Evolutionary conservation across 2,329 filamentous ascomycete species (phyloP), one percentile per base, ranked within the genome.

Genomic region (Cordyceps cicadae): DNA sequence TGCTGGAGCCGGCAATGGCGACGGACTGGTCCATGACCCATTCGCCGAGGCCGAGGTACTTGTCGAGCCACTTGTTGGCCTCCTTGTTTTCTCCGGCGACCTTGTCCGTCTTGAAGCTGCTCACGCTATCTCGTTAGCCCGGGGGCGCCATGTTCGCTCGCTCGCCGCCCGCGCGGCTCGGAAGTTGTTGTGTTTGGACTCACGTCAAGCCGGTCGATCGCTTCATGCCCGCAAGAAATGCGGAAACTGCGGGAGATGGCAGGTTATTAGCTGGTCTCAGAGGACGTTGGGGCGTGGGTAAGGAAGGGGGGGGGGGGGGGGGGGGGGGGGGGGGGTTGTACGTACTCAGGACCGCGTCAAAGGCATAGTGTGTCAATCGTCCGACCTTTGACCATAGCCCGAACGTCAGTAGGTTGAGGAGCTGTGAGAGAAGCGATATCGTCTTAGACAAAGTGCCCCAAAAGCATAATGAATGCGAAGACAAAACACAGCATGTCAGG

Each of bases 11-110:
- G 72, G 96, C 90, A 61, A 97, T 84, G 46, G 92, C 92, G 37
- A 97, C 91, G 34, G 92, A 95, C 78, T 95, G 89, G 75, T 99
- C 94, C 92, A 99, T 96, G 65, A 97, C 89, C 85, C 92, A 96
- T 79, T 99, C 94, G 68, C 94, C 94, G 19, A 97, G 87, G 64
- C 91, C 91, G 49, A 97, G 86, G 74, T 97, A 97, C 73, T 88
- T 93, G 70, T 93, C 88, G 66, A 97, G 85, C 92, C 92, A 97
- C 70, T 87, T 87, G 72, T 88, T 87, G 67, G 94, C 76, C 64
- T 92, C 88, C 73, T 90, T 89, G 74, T 87, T 93, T 62, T 95
- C 90, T 72, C 81, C 79, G 37, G 88, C 83, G 70, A 96, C 83
- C 67, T 87, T 87, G 66, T 97, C 92, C 69, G 89, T 87, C 79